Base-by-base conservation (phyloP, 2,329 filamentous ascomycete species). In the Aspergillus ruber region DNA sequence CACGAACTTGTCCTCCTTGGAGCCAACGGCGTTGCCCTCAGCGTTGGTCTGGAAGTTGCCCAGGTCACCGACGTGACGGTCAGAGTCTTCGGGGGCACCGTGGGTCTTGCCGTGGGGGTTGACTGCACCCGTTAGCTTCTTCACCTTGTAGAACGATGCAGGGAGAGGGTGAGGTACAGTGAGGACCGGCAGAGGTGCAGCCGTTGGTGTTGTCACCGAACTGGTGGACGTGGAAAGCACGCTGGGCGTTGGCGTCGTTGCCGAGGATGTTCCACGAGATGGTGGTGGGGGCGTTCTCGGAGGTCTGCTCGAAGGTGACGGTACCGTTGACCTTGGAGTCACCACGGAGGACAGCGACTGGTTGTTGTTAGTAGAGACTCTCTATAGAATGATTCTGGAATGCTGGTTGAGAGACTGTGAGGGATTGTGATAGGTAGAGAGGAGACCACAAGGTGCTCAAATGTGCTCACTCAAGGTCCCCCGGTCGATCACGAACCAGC, bases 181-280 rank as follows among this genome's bases (percentile, higher is more conserved):
- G 93, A 74, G 93, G 91, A 46, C 93, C 93, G 59, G 93, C 93
- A 59, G 88, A 95, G 59, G 91, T 97, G 87, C 93, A 98, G 73
- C 93, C 93, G 77, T 98, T 98, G 81, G 93, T 97, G 83, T 97
- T 97, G 82, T 97, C 93, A 72, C 93, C 93, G 68, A 95, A 98
- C 73, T 93, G 88, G 80, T 98, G 93, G 68, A 98, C 85, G 81
- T 98, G 93, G 82, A 97, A 90, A 74, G 89, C 93, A 75, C 93
- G 91, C 84, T 95, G 83, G 68, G 93, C 90, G 73, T 95, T 95
- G 75, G 91, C 67, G 70, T 97, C 90, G 76, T 96, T 80, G 75
- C 93, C 91, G 54, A 81, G 80, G 75, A 98, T 90, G 75, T 96
- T 83, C 85, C 88, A 98, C 68, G 85, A 82, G 77, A 98, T 81